Percentiles rank a stretch among this genome's conserved stretches.
Conservation (phyloP, 2,329 filamentous ascomycete species). For the Colletotrichum graminicola region DNA sequence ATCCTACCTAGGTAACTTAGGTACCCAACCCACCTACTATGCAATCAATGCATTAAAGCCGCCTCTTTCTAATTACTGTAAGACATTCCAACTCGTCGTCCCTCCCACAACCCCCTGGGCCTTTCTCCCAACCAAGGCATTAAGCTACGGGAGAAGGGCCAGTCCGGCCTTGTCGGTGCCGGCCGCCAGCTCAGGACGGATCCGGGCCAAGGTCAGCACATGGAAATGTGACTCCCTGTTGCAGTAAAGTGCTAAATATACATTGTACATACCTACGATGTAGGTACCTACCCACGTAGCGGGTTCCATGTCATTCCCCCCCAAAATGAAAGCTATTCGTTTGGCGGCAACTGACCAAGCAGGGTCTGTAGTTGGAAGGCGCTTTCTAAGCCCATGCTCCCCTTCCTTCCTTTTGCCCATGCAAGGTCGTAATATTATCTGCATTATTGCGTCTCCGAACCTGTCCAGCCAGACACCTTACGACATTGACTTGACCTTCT, state of each 20-base stretch:
- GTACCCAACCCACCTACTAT: too few relatives aligned
- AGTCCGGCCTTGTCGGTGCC: conserved; percentile 26
- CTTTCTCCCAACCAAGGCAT: conserved; percentile 6
- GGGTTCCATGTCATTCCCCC: conserved; percentile 26
- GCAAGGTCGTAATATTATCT: conserved; percentile 23
- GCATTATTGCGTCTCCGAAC: conserved; percentile 19
- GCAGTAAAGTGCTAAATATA: conserved; percentile 13
- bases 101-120: neutral
- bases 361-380: neutral
- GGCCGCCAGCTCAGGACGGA: conserved; percentile 4
- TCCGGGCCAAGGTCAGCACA: conserved; percentile 25
- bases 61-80: neutral
- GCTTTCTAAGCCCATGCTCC: neutral
- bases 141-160: conserved; percentile 9
- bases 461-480: neutral
- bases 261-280: neutral
- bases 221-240: conserved; percentile 18
- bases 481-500: neutral
- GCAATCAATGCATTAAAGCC: neutral
- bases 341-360: neutral
- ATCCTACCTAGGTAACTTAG: neutral
- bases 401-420: neutral
- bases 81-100: neutral
- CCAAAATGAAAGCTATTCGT: conserved; percentile 3
- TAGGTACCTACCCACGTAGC: neutral